Evolutionary conservation across 106 monocot genomes (phyloP).

Genomic region (Acorus gramineus): DNA sequence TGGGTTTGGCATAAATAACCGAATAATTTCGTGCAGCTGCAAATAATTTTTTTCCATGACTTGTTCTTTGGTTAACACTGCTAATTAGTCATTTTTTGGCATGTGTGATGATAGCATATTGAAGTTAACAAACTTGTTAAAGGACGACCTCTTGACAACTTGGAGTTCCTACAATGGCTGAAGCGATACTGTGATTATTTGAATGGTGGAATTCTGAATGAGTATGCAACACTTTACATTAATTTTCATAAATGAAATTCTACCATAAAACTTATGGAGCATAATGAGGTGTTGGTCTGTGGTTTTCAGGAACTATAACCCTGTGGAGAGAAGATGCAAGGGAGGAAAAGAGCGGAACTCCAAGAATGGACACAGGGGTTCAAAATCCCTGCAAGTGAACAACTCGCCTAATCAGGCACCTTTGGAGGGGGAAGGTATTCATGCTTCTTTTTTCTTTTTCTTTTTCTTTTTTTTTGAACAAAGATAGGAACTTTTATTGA

Average conservation of each 20-base stretch:
- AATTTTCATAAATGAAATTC: background rate
- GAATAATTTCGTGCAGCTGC: too few relatives aligned
- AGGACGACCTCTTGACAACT: slow-evolving; percentile 80
- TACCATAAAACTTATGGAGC: background rate
- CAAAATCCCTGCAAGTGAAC: slow-evolving; percentile 59
- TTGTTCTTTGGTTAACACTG: too few relatives aligned
- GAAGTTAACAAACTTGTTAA: slow-evolving; percentile 90
- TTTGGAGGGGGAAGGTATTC: slow-evolving; percentile 24
- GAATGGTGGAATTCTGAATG: slow-evolving; percentile 79
- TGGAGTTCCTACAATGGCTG: slow-evolving; percentile 91
- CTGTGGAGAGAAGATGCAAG: slow-evolving; percentile 79
- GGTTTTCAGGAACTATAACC: slow-evolving; percentile 73
- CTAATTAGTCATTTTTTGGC: too few relatives aligned
- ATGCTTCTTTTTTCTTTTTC: slow-evolving; percentile 4
- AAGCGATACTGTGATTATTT: slow-evolving; percentile 85
- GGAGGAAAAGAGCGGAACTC: slow-evolving; percentile 51
- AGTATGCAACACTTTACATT: slow-evolving; percentile 29
- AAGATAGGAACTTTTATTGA: too few relatives aligned
- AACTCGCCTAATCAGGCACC: slow-evolving; percentile 25
- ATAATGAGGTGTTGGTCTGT: background rate
- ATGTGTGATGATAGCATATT: slow-evolving; percentile 40
- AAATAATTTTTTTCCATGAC: too few relatives aligned
- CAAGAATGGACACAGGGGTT: slow-evolving; percentile 26
- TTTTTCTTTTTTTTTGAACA: background rate
- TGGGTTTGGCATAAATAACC: too few relatives aligned